phyloP scores from a whole-genome alignment of 129 eudicot species.

The Chrysanthemum lavandulifolium region DNA sequence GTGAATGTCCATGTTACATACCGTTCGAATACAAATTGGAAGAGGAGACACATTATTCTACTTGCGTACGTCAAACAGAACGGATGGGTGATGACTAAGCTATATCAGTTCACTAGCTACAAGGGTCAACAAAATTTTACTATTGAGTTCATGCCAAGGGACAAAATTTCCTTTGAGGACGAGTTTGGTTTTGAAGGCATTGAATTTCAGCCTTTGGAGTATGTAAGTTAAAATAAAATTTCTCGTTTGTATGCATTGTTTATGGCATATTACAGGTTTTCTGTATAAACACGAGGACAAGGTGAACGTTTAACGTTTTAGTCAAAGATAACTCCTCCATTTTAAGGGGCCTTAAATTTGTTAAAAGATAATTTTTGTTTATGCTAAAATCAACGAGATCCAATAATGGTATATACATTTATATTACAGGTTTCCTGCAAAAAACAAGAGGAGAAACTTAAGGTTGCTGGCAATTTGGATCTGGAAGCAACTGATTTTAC shows the following conservation, averaged over 20 bases:
- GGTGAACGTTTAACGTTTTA: no score
- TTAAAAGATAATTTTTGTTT: no score
- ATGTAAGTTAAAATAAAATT: not conserved
- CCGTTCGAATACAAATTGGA: constrained; percentile 14
- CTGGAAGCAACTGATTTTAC: not conserved
- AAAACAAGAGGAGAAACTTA: not conserved
- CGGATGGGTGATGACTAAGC: not conserved
- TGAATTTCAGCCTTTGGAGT: not conserved
- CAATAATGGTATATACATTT: not conserved
- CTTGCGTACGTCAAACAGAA: not conserved
- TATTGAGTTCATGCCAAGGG: not conserved
- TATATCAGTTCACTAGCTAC: constrained; percentile 11
- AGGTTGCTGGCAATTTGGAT: not conserved
- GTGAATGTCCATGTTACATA: not conserved
- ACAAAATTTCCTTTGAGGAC: not conserved
- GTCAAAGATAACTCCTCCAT: no score
- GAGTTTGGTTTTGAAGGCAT: constrained; percentile 2
- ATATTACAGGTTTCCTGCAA: not conserved
- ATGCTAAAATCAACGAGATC: no score
- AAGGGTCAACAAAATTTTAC: not conserved
- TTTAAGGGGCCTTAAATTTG: no score
- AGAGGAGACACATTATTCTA: not conserved
- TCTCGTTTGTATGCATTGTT: no score
- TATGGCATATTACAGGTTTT: no score
- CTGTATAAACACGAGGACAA: no score